Percentiles rank a stretch among this genome's conserved stretches.
Conservation (phyloP, 108 stramenopile species). For the Cyclostephanos tholiformis region DNA sequence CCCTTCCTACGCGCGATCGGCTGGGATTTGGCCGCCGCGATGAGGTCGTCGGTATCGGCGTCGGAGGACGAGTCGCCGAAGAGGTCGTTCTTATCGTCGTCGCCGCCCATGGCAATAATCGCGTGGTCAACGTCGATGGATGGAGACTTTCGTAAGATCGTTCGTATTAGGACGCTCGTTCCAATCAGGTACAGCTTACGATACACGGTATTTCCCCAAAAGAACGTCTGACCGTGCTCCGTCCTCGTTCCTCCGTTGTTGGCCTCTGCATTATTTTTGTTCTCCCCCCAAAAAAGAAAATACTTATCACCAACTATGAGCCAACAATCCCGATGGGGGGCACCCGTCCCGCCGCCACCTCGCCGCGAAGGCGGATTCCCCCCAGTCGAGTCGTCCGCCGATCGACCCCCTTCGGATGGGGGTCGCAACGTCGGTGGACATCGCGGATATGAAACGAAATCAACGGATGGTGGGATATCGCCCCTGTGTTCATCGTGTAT, state of each 20-base stretch:
- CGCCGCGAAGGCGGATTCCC: not conserved
- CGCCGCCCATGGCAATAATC: conserved; percentile 64
- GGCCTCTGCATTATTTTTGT: too few species aligned
- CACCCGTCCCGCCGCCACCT: not conserved
- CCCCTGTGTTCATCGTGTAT: too few species aligned
- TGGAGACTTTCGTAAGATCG: too few species aligned
- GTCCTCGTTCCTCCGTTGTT: too few species aligned
- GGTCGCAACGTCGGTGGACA: not conserved
- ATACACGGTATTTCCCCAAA: too few species aligned
- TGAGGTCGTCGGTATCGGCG: conserved; percentile 82
- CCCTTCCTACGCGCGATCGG: conserved; percentile 57
- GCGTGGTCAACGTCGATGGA: too few species aligned
- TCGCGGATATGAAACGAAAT: too few species aligned
- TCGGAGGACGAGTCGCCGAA: conserved; percentile 75
- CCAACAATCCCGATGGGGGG: conserved; percentile 12
- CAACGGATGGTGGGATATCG: too few species aligned
- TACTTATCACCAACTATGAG: not conserved
- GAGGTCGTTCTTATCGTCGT: conserved; percentile 57
- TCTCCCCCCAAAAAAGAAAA: not conserved
- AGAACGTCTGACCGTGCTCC: too few species aligned
- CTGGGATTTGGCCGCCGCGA: conserved; percentile 61
- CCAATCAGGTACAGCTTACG: too few species aligned
- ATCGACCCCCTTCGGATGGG: too few species aligned
- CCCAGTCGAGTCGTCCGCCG: not conserved
- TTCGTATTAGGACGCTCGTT: too few species aligned